Base-by-base conservation (phyloP, 345 rosid species). In the Citrus trifoliata region DNA sequence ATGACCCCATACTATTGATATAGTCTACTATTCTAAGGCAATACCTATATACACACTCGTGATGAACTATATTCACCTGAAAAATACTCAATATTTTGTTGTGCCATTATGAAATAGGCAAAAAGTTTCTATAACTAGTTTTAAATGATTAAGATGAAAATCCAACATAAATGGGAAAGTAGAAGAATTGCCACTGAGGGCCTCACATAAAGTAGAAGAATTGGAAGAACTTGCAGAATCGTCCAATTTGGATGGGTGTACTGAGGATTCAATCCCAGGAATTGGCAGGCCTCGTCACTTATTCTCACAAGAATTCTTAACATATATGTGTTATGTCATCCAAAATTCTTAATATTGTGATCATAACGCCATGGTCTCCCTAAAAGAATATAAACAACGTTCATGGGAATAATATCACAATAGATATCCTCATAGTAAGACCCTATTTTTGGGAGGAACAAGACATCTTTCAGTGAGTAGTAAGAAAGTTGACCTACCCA, bases 191-290 rank as follows among this genome's bases (percentile, higher is more conserved):
- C 93, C 67, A 95, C 98, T 77, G 99, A 95, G 27, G 99, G 97
- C 82, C 99, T 92, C 70, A 95, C 97, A 70, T 97, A 98, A 76
- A 97, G 98, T 74, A 98, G 98, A 56, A 98, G 98, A 74, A 95
- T 92, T 67, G 98, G 99, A 79, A 94, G 98, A 75, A 92, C 98
- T 88, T 94, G 93, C 53, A 93, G 84, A 84, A 94, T 95, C 99
- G 94, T 95, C 97, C 99, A 92, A 83, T 95, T 97, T 30, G 99
- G 99, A 76, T 97, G 95, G 60, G 99, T 95, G 84, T 90, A 94
- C 86, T 92, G 92, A 22, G 99, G 98, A 80, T 91, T 86, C 79
- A 96, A 90, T 70, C 99, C 99, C 73, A 96, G 69, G 77, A 93
- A 83, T 63, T 74, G 90, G 80, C 98, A 94, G 79, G 94, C 99